Percentiles rank a stretch among this genome's conserved stretches.
Evolutionary conservation across 495 filamentous ascomycete genomes (phyloP).

Genomic region (Hypoxylon fragiforme): DNA sequence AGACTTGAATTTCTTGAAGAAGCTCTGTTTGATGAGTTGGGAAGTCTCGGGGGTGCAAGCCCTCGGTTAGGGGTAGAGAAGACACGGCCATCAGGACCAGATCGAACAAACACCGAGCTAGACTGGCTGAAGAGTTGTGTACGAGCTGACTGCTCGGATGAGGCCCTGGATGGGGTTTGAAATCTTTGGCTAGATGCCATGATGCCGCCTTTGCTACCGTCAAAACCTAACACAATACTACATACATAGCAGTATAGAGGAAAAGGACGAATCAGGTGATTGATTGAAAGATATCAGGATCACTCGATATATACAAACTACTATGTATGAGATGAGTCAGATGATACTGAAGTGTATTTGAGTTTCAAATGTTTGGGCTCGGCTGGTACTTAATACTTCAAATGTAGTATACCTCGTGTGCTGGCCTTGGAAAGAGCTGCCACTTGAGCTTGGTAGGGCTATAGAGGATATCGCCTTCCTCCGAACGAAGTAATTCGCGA

Average conservation of each 20-base stretch:
- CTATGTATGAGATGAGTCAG: not conserved
- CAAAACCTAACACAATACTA: not conserved
- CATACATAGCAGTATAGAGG: not conserved
- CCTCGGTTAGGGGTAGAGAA: conserved; percentile 22
- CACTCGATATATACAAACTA: not conserved
- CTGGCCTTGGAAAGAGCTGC: conserved; percentile 1
- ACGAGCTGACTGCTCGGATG: conserved; percentile 9
- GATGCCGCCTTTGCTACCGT: not conserved
- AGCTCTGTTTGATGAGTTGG: conserved; percentile 17
- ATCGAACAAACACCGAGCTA: conserved; percentile 16
- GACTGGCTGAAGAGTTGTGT: conserved; percentile 15
- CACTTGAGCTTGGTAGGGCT: not conserved
- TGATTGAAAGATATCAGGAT: too few relatives aligned
- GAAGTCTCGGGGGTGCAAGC: conserved; percentile 1
- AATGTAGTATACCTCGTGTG: not conserved
- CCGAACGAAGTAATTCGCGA: too few relatives aligned
- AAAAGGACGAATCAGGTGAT: too few relatives aligned
- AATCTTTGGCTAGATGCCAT: conserved; percentile 23
- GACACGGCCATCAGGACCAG: conserved; percentile 12
- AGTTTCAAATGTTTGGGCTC: too few relatives aligned
- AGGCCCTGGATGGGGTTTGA: conserved; percentile 16
- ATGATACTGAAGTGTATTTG: not conserved
- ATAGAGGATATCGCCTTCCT: too few relatives aligned
- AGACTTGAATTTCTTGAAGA: conserved; percentile 11
- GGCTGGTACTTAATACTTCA: not conserved